Evolutionary conservation across 2,329 filamentous ascomycete genomes (phyloP).

Genomic region (Paraphaeosphaeria minitans): DNA sequence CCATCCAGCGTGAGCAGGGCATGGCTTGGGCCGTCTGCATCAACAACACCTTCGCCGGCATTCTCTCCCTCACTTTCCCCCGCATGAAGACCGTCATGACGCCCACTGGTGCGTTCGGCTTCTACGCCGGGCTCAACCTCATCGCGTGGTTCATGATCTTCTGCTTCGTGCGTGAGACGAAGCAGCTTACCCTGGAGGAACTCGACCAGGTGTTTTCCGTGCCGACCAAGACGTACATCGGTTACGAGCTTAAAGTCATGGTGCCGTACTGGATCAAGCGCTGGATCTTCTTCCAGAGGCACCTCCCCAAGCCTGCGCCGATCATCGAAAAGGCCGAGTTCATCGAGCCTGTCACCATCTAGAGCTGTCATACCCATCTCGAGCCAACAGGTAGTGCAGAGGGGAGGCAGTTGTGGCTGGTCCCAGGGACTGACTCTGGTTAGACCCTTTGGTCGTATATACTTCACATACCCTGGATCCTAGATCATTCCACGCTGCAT

Average conservation of each 20-base stretch:
- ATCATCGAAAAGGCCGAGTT: conserved; percentile 7
- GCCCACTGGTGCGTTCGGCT: conserved; percentile 46
- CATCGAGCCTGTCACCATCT: neutral
- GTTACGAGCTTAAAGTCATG: neutral
- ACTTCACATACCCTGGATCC: conserved; percentile 7
- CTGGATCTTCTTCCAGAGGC: conserved; percentile 2
- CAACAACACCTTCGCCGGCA: conserved; percentile 51
- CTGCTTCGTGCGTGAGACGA: conserved; percentile 48
- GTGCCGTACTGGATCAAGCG: conserved; percentile 6
- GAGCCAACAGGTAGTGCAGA: neutral
- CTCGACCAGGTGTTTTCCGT: conserved; percentile 28
- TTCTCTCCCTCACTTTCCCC: conserved; percentile 47
- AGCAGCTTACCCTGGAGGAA: conserved; percentile 48
- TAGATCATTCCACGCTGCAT: conserved; percentile 5
- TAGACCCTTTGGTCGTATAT: neutral
- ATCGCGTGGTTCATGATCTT: conserved; percentile 48
- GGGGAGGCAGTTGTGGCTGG: neutral
- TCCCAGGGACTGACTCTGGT: neutral
- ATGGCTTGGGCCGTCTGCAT: conserved; percentile 50
- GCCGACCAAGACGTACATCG: conserved; percentile 13
- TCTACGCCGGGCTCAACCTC: conserved; percentile 49
- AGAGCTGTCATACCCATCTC: neutral
- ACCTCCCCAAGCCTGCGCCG: conserved; percentile 2
- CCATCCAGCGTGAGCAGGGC: conserved; percentile 48
- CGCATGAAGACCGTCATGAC: conserved; percentile 48